Base-by-base conservation (phyloP, 140 eudicot genomes). In the Bidens hawaiensis region DNA sequence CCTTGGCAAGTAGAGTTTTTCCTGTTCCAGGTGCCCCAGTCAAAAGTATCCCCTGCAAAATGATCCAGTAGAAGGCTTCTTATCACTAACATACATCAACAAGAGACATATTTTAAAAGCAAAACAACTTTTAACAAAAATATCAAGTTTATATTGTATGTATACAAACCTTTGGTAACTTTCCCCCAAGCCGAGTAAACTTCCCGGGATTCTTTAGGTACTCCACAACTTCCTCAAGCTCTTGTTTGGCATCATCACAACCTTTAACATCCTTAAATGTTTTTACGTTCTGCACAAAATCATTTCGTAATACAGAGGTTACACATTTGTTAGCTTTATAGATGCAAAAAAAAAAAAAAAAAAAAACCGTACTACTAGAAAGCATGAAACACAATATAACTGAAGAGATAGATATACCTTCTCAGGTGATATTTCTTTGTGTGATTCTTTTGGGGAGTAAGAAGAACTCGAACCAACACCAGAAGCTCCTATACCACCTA, bases 391-490 rank as follows among this genome's bases (percentile, higher is more conserved):
- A 53, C 8, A 50, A 13, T n/a, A 62, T 22, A 61, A 17, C 1
- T 49, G 33, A 46, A 43, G 62, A 65, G 15, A 63, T 27, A 55
- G 53, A 19, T 38, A 34, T 70, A 90, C 97, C 88, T 90, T 90
- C 66, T 86, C 97, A 4, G 95, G 97, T 58, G 78, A 69, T 33
- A 90, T 71, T 72, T 90, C 97, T 80, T 86, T 90, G 65, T 75
- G 86, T 82, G 78, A 55, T 14, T 90, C 95, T 76, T 90, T 90
- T 28, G 95, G 82, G 67, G 95, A 31, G 75, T 90, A 83, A 6
- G 97, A 81, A 62, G 97, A 81, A 73, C 85, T 86, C 22, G 97
- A 86, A 25, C 95, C 95, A 54, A 86, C 97, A 75, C 97, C 97
- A 40, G 97, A 79, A 67, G 90, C 64, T 67, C 97, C 95, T n/a